phyloP scores from a whole-genome alignment of 164 flowering plant species.

The Magnolia changhungtana region DNA sequence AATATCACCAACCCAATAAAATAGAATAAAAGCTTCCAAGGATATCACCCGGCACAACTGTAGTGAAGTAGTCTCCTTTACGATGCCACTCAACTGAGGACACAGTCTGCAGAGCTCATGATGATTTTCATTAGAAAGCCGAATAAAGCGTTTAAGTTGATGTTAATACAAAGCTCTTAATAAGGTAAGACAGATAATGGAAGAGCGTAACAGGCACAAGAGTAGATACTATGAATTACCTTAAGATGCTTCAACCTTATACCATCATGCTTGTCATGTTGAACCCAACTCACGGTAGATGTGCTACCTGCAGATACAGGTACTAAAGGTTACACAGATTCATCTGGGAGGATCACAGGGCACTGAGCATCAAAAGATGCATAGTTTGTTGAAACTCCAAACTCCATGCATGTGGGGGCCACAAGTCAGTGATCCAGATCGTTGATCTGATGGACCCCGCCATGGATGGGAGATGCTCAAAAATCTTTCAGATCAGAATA shows the following conservation, averaged over 20 bases:
- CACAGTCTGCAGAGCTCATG: slow-evolving; percentile 48
- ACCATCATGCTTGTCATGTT: slow-evolving; percentile 63
- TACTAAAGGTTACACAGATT: background rate
- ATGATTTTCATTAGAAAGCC: background rate
- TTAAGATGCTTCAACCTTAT: slow-evolving; percentile 74
- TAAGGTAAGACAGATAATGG: background rate
- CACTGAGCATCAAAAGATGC: background rate
- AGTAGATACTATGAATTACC: slow-evolving; percentile 40
- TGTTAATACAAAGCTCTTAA: background rate
- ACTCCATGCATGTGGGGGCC: background rate
- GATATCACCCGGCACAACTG: slow-evolving; percentile 95
- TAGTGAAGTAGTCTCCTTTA: slow-evolving; percentile 88
- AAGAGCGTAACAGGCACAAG: background rate
- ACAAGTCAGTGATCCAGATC: background rate
- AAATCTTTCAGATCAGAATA: too few species aligned
- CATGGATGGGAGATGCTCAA: too few species aligned
- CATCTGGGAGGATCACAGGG: background rate
- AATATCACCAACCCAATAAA: background rate
- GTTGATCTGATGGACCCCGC: background rate
- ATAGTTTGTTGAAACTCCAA: background rate
- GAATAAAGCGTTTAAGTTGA: background rate
- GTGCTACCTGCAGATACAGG: slow-evolving; percentile 26
- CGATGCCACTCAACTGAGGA: slow-evolving; percentile 95
- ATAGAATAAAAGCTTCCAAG: slow-evolving; percentile 23
- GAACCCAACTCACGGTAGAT: slow-evolving; percentile 63